Base-by-base conservation (phyloP, 164 flowering plant species). In the Taxillus chinensis region DNA sequence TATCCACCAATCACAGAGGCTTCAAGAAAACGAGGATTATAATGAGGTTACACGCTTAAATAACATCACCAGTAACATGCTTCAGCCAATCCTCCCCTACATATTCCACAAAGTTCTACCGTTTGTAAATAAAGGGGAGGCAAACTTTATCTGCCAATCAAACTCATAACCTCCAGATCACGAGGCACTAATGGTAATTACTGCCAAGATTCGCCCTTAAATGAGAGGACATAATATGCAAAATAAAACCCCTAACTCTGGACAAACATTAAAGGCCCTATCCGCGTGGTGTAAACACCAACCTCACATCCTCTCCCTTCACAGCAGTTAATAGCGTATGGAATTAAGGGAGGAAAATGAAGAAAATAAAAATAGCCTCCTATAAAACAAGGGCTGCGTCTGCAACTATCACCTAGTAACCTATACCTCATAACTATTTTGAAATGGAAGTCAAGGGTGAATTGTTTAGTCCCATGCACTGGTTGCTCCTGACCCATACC, bases 401-500 rank as follows among this genome's bases (percentile, higher is more conserved):
- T n/a, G 62, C 59, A 64, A 8, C 70, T 55, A 40, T 60, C 60
- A 66, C 60, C 68, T 70, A 27, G 27, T 62, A 71, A 69, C 68
- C 62, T 66, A 62, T 48, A 66, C 61, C 66, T 61, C 41, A 52
- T 54, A 60, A 40, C 43, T 56, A 57, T n/a, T 42, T 62, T 60
- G 40, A 50, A 55, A 39, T 51, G 7, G 27, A 27, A 38, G 49
- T 61, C 27, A 64, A 37, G 41, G 58, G 66, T 43, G 27, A 3
- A 56, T 48, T 56, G 3, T 2, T 61, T 65, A 82, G 65, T 85
- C 90, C 90, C 90, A 85, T 1, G 90, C 87, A 64, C 85, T 83
- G 53, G 80, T 65, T 39, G 63, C 78, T 17, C 80, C 80, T 8
- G 78, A 62, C 11, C 76, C 73, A 60, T 73, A 67, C 5, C 67